These are phyloP conservation scores for Hydnum rufescens DNA, from an alignment of 768 basidiomycete genomes.

Conservation along the genomic window DNA sequence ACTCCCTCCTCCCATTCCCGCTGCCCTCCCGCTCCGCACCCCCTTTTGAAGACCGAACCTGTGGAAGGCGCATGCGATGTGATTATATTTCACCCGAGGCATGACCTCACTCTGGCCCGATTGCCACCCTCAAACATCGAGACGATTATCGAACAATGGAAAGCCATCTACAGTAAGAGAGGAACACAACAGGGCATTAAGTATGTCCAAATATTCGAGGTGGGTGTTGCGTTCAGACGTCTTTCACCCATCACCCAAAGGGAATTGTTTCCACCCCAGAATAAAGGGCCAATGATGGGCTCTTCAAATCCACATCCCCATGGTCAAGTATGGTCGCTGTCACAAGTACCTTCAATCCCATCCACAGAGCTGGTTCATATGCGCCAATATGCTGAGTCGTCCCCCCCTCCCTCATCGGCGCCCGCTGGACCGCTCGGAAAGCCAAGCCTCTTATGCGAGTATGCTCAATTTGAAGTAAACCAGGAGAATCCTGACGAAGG, in stretches of 20 bases:
- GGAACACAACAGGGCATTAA: conserved; percentile 45
- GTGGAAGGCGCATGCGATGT: conserved; percentile 77
- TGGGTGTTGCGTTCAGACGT: conserved; percentile 15
- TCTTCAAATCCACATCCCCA: conserved; percentile 91
- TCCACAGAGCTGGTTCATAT: conserved; percentile 44
- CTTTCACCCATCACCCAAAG: background rate
- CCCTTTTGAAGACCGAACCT: conserved; percentile 41
- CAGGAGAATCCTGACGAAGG: conserved; percentile 18
- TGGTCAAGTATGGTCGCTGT: conserved; percentile 74
- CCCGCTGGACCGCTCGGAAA: conserved; percentile 36
- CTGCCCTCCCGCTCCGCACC: conserved; percentile 31
- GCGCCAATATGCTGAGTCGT: conserved; percentile 25
- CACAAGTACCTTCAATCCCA: conserved; percentile 48
- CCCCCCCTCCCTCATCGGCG: conserved; percentile 23
- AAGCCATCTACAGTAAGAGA: conserved; percentile 35
- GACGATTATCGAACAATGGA: conserved; percentile 55
- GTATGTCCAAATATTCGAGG: conserved; percentile 86
- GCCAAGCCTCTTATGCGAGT: conserved; percentile 63
- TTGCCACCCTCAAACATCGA: conserved; percentile 38
- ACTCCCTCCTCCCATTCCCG: conserved; percentile 39
- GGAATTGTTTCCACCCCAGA: no score
- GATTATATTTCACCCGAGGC: conserved; percentile 65
- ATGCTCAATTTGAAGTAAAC: conserved; percentile 43
- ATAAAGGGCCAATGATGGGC: conserved; percentile 89
- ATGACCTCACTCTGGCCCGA: conserved; percentile 66